A percentile compares a stretch with the other conserved stretches of the same genome.
Conservation (phyloP, 139 green algal genomes). For the Chlamydomonas applanata region DNA sequence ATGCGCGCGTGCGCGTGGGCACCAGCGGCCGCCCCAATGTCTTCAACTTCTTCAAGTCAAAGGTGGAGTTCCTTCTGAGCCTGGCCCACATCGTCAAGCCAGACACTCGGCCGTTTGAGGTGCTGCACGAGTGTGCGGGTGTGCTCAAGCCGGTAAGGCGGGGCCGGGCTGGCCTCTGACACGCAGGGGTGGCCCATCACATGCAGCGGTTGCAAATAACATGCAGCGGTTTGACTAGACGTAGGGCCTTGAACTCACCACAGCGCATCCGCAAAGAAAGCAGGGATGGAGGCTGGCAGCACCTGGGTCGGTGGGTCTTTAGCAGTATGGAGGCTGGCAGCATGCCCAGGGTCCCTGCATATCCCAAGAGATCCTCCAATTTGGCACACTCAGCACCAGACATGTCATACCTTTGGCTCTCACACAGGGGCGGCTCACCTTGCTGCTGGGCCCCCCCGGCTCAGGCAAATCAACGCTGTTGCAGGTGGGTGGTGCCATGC, state of each 20-base stretch:
- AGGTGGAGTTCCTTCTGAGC: constrained; percentile 1
- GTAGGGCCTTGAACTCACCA: too few species aligned
- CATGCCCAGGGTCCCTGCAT: too few species aligned
- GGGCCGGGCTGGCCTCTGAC: too few species aligned
- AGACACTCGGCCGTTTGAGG: neutral
- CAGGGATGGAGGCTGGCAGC: too few species aligned
- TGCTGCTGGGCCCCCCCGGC: constrained; percentile 68
- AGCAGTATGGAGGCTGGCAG: too few species aligned
- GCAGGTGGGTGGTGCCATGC: too few species aligned
- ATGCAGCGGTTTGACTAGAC: too few species aligned
- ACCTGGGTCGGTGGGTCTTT: too few species aligned
- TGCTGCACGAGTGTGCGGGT: neutral
- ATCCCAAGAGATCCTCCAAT: too few species aligned
- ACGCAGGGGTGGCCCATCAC: neutral
- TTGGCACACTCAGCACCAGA: neutral
- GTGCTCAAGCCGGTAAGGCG: constrained; percentile 7
- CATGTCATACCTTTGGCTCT: neutral
- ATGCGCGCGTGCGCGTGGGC: constrained; percentile 34
- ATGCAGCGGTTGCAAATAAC: too few species aligned
- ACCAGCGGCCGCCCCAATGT: constrained; percentile 35
- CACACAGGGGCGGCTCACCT: constrained; percentile 48
- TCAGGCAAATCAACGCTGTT: constrained; percentile 55
- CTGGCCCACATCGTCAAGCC: neutral
- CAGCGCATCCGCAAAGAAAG: too few species aligned
- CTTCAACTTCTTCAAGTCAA: constrained; percentile 42